Evolutionary conservation across 2,329 filamentous ascomycete species (phyloP), one percentile per base, ranked within the genome.

Genomic region (Colletotrichum incanum): DNA sequence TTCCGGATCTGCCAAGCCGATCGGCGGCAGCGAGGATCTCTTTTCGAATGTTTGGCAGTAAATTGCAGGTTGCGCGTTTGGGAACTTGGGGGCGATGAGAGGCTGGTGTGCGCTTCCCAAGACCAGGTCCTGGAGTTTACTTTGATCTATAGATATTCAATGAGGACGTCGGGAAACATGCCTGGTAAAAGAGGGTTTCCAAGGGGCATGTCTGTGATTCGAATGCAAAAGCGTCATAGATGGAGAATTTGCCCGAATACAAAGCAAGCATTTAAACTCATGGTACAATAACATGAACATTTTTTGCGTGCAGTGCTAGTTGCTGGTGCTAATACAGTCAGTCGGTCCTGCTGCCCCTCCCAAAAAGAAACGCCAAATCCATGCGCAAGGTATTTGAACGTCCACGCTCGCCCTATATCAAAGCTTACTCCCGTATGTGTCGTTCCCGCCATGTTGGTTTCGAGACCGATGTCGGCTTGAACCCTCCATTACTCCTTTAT

Each of bases 41-140:
- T 98, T 98, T 83, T 95, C 93, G 41, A 98, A 98, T 82, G 96
- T 98, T 61, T 98, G 96, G 96, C 90, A 95, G 84, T 98, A 82
- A 79, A 69, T 23, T 49, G 39, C 52, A 20, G 12, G 49, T 18
- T 26, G 26, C 39, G 12, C 16, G 16, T 31, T 16, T n/a, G 52
- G 12, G 28, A 20, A 28, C 5, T 18, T 5, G 41, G 2, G 43
- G 12, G 37, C 16, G 18, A 7, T 20, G 7, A 41, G 34, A 31
- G 8, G 55, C 12, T 14, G 26, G 60, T 50, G 14, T 20, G 43
- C 58, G 41, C 41, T 37, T 52, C 50, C 18, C 31, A 39, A 56
- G 34, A 20, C 14, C 31, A 28, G 26, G 39, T 1, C 34, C 47
- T 1, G 28, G 28, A 9, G 9, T 39, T 56, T 59, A 23, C 52